Evolutionary conservation across 192 early-diverging fungal species (phyloP).

Genomic region (Phlyctochytrium arcticum): DNA sequence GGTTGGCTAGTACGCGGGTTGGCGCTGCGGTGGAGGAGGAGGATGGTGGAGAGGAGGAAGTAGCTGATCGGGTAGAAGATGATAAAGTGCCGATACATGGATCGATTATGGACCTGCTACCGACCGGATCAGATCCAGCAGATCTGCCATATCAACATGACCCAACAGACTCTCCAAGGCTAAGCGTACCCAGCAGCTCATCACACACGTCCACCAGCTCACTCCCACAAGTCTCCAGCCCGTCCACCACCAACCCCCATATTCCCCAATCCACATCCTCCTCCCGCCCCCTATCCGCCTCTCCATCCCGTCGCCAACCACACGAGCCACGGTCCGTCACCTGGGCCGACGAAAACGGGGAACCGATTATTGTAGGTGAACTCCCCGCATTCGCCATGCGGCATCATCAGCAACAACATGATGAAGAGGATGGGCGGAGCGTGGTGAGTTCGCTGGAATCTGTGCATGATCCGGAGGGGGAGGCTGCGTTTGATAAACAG

Average conservation of each 20-base stretch:
- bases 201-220: not conserved
- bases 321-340: not conserved
- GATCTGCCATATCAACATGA: not conserved
- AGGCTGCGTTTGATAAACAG: not conserved
- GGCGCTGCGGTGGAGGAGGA: not conserved
- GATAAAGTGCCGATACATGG: not conserved
- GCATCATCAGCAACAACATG: no score
- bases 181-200: not conserved
- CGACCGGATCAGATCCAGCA: not conserved
- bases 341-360: not conserved
- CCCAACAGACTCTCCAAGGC: not conserved
- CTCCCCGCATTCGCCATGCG: not conserved
- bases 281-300: no score
- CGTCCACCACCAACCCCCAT: no score
- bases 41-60: not conserved
- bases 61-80: not conserved
- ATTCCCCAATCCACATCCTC: no score
- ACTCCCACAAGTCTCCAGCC: no score
- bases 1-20: not conserved
- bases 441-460: no score
- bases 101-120: not conserved
- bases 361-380: not conserved
- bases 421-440: no score
- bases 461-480: no score
- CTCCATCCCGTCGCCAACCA: no score